Evolutionary conservation across 345 rosid species (phyloP), one percentile per base, ranked within the genome.

Genomic region (Brassica incana): DNA sequence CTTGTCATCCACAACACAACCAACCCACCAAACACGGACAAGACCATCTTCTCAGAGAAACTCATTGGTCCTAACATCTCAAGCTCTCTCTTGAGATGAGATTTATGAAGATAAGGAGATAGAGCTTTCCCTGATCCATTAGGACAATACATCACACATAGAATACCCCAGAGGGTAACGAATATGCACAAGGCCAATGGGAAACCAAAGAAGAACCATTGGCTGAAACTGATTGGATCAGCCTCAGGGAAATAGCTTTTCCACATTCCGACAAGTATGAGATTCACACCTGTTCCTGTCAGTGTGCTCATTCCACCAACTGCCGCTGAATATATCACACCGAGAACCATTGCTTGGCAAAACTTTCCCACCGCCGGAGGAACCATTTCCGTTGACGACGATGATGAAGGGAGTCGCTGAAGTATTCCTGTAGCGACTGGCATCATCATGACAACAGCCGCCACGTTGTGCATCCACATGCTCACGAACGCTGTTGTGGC

Each of bases 401-500:
- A 74, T 0, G 82, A 87, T 4, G 20, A 54, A 0, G 97, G 94
- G 0, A 92, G 83, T 11, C 93, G 86, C 78, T 91, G 95, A n/a
- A 95, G 82, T 80, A 95, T 89, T 1, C 99, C 99, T 5, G 90
- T 92, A 40, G 97, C 99, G 25, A 95, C 97, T 1, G 99, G 99
- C 90, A 95, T 91, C 99, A 95, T 95, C 82, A 95, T 84, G 56
- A 95, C 78, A 4, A 97, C 87, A 0, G 97, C 89, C 1, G 97
- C 99, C 77, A 95, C 99, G 85, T 95, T 95, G 86, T 95, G 99
- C 90, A 95, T 90, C 97, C 99, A 95, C 99, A 95, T 95, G 85
- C 99, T 95, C 61, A 91, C 90, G 32, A 95, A 95, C 8, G 91
- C 90, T 0, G 97, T 89, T 67, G 99, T 95, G 36, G 75, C 92